A percentile compares a stretch with the other conserved stretches of the same genome.
Conservation (phyloP, 2,329 filamentous ascomycete genomes). For the Aspergillus udagawae region DNA sequence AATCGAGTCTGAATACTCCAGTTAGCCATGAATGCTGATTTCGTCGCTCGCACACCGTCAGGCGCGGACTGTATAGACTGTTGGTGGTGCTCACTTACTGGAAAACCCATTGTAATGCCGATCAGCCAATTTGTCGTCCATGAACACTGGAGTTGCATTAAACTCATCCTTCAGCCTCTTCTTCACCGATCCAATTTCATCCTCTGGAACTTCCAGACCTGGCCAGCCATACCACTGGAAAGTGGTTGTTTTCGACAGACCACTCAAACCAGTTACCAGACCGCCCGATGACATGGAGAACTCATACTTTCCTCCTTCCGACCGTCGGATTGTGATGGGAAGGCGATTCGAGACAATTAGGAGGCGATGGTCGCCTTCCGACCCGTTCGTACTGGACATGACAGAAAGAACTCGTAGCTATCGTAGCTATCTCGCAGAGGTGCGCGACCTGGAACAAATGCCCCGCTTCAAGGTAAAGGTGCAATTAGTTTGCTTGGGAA, state of each 20-base stretch:
- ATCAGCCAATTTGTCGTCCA: slow-evolving; percentile 85
- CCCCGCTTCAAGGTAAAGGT: not conserved
- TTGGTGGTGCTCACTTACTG: slow-evolving; percentile 53
- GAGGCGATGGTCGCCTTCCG: slow-evolving; percentile 44
- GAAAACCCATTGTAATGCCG: slow-evolving; percentile 95
- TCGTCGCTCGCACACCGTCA: not conserved
- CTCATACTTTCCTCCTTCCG: slow-evolving; percentile 78
- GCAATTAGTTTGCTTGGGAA: not conserved
- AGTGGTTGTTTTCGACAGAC: slow-evolving; percentile 79
- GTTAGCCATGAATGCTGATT: slow-evolving; percentile 1
- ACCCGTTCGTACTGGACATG: slow-evolving; percentile 7
- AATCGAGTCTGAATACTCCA: slow-evolving; percentile 67
- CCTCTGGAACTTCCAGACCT: slow-evolving; percentile 79
- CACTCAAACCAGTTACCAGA: slow-evolving; percentile 83
- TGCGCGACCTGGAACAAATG: not conserved
- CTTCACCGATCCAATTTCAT: slow-evolving; percentile 68
- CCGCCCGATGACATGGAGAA: slow-evolving; percentile 94
- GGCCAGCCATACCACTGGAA: slow-evolving; percentile 99
- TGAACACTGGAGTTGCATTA: slow-evolving; percentile 80
- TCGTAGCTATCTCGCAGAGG: not conserved
- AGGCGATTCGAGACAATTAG: slow-evolving; percentile 87
- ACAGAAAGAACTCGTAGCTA: not conserved
- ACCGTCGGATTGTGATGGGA: slow-evolving; percentile 89
- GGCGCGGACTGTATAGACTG: not conserved
- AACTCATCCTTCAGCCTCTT: slow-evolving; percentile 76